A percentile compares a stretch with the other conserved stretches of the same genome.
Conservation (phyloP, 257 asterid genomes). For the Fraxinus americana region DNA sequence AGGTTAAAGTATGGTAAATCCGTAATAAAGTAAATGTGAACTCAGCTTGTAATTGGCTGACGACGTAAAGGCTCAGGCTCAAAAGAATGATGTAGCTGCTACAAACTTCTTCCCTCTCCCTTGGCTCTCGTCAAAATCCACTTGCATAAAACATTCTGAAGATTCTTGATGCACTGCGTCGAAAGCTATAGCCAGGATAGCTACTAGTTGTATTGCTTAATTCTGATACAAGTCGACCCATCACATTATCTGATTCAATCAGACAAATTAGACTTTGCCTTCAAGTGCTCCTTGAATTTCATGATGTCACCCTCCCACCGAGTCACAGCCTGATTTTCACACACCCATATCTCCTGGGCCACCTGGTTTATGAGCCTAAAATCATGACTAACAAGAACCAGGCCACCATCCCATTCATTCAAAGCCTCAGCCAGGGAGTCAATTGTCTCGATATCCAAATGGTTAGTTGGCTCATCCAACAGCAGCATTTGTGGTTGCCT, state of each 20-base stretch:
- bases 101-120: neutral
- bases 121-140: neutral
- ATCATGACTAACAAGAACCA: slow-evolving; percentile 96
- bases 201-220: neutral
- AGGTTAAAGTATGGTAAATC: too few relatives aligned
- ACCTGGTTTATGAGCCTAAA: slow-evolving; percentile 99
- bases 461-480: slow-evolving; percentile 96
- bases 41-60: neutral
- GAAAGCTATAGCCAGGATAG: neutral
- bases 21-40: too few relatives aligned
- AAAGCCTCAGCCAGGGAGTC: slow-evolving; percentile 94
- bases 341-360: slow-evolving; percentile 95
- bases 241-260: slow-evolving; percentile 25
- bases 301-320: slow-evolving; percentile 93
- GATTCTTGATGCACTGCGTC: neutral
- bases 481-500: slow-evolving; percentile 87
- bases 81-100: neutral
- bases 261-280: slow-evolving; percentile 62
- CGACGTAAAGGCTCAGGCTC: neutral
- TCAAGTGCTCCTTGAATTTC: slow-evolving; percentile 87
- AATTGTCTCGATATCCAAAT: slow-evolving; percentile 92
- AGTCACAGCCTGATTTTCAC: slow-evolving; percentile 80
- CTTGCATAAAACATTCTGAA: neutral
- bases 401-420: slow-evolving; percentile 96
- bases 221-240: neutral